Percentiles rank a stretch among this genome's conserved stretches.
These are phyloP conservation scores for Hylodesmum podocarpum DNA, from an alignment of 306 rosid genomes.

Conservation along the genomic window DNA sequence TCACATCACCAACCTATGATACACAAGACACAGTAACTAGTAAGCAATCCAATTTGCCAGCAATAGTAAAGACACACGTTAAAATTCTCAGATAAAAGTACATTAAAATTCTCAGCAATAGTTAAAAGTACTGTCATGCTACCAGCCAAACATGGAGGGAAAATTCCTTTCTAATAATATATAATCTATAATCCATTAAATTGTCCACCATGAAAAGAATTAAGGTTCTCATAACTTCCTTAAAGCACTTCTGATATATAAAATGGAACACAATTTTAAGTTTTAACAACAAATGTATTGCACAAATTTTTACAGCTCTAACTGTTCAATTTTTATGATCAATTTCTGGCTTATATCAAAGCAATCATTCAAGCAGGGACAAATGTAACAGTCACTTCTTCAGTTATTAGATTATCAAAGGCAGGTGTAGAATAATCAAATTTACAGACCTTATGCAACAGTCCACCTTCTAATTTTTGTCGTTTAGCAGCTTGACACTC, in stretches of 20 bases:
- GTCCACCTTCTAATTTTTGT: constrained; percentile 89
- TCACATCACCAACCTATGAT: constrained; percentile 64
- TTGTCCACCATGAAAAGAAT: not conserved
- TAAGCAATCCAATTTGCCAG: constrained; percentile 14
- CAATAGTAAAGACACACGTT: not conserved
- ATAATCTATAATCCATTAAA: not conserved
- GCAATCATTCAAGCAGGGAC: constrained; percentile 1
- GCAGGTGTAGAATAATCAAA: constrained; percentile 1
- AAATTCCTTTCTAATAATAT: constrained; percentile 22
- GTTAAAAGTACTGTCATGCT: constrained; percentile 8
- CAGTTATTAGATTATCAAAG: constrained; percentile 25
- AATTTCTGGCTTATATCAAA: constrained; percentile 8
- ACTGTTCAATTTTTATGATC: not conserved
- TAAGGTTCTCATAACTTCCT: constrained; percentile 1
- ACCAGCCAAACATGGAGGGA: constrained; percentile 19
- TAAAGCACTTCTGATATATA: not conserved
- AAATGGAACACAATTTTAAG: constrained; percentile 6
- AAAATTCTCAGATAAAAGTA: not conserved
- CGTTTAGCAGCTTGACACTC: constrained; percentile 89
- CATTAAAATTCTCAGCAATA: too few relatives aligned
- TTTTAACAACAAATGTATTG: constrained; percentile 1
- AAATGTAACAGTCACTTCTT: not conserved
- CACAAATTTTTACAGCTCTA: not conserved
- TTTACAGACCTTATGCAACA: constrained; percentile 62
- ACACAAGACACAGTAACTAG: constrained; percentile 27